Conservation (phyloP, 2,329 filamentous ascomycete genomes). For the Beauveria medogensis region DNA sequence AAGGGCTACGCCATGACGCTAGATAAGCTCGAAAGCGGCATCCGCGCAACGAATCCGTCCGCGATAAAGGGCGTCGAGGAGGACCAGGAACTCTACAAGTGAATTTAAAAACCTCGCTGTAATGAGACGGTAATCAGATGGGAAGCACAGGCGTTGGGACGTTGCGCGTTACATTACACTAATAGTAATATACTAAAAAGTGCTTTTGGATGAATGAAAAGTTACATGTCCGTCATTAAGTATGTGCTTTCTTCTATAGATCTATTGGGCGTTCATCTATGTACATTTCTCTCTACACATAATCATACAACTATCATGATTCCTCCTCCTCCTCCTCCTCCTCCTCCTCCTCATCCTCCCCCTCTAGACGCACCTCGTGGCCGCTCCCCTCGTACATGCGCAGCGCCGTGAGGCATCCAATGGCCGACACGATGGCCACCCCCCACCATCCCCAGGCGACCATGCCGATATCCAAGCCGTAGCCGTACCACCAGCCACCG, state of each 20-base stretch:
- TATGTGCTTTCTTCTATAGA: neutral
- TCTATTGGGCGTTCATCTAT: neutral
- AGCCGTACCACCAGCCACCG: constrained; percentile 41
- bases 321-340: constrained; percentile 30
- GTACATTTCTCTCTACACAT: neutral
- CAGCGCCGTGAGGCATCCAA: constrained; percentile 51
- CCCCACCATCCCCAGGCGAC: constrained; percentile 42
- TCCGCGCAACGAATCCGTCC: constrained; percentile 37
- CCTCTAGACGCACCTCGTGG: constrained; percentile 49
- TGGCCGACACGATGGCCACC: constrained; percentile 39
- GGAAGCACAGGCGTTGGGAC: neutral
- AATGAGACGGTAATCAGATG: neutral
- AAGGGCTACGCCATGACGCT: constrained; percentile 36
- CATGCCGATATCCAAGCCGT: constrained; percentile 35
- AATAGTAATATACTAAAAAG: neutral
- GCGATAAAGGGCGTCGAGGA: constrained; percentile 26
- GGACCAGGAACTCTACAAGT: neutral
- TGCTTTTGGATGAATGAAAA: neutral
- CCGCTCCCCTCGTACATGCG: constrained; percentile 58
- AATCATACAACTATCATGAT: too few relatives aligned
- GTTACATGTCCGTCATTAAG: neutral
- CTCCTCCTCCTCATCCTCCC: constrained; percentile 31
- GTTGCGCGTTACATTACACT: neutral
- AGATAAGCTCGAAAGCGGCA: constrained; percentile 34
- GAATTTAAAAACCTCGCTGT: neutral